These are phyloP conservation scores for Neofusicoccum cordaticola DNA, from an alignment of 2,329 filamentous ascomycete genomes.

Conservation along the genomic window DNA sequence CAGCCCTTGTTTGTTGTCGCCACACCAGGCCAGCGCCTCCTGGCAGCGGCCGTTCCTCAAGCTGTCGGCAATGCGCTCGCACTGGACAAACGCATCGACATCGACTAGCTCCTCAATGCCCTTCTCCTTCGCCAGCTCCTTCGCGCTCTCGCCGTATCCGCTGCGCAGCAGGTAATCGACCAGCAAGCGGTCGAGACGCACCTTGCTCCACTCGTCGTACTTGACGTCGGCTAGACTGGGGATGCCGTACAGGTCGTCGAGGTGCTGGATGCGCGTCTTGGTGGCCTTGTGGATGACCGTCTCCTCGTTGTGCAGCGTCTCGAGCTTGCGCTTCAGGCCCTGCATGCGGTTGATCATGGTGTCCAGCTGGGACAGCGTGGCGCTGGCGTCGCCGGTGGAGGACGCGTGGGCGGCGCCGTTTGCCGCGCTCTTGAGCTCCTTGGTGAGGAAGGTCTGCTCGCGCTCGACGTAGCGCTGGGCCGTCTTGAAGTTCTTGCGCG, in stretches of 20 bases:
- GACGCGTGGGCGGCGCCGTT: constrained; percentile 62
- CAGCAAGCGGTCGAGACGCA: constrained; percentile 75
- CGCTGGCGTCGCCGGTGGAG: constrained; percentile 44
- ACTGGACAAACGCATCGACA: constrained; percentile 80
- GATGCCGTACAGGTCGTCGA: constrained; percentile 77
- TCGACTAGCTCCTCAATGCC: constrained; percentile 80
- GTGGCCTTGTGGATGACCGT: constrained; percentile 70
- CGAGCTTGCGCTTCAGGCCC: constrained; percentile 83
- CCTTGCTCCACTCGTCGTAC: constrained; percentile 86
- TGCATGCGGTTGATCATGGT: constrained; percentile 82
- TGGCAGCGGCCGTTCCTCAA: constrained; percentile 53
- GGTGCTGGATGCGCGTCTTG: constrained; percentile 72
- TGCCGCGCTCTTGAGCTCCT: constrained; percentile 52
- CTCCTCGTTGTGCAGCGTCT: constrained; percentile 75
- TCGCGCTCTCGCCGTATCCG: constrained; percentile 77
- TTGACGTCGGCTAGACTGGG: constrained; percentile 83
- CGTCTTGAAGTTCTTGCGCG: constrained; percentile 89
- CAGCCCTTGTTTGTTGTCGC: constrained; percentile 87
- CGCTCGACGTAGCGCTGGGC: constrained; percentile 75
- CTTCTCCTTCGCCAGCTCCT: constrained; percentile 70
- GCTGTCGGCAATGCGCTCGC: constrained; percentile 73
- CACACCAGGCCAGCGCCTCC: constrained; percentile 85
- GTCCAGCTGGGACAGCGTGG: constrained; percentile 75
- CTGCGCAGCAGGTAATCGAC: constrained; percentile 89
- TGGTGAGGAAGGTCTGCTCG: constrained; percentile 62